These are phyloP conservation scores for Rosa rugosa DNA, from an alignment of 306 rosid genomes.

Conservation along the genomic window DNA sequence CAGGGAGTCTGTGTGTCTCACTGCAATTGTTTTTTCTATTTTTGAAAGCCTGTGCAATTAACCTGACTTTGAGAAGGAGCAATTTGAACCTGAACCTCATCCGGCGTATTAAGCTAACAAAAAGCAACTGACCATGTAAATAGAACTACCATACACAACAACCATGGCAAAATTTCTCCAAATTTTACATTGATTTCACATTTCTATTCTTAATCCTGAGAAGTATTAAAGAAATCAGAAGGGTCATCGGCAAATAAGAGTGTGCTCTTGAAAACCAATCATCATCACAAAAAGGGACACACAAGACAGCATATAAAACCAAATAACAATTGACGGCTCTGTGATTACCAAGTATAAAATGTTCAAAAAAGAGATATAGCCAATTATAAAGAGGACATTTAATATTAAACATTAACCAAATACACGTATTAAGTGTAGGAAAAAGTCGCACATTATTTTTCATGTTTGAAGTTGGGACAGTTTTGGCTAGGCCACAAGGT, in stretches of 20 bases:
- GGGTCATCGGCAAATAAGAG: background rate
- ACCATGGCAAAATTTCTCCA: background rate
- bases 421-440: background rate
- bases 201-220: background rate
- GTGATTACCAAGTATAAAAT: background rate
- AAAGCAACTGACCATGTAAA: background rate
- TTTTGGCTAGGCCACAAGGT: background rate
- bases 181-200: background rate
- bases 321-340: background rate
- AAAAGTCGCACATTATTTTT: constrained; percentile 10
- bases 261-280: background rate
- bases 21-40: background rate
- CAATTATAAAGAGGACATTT: background rate
- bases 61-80: background rate
- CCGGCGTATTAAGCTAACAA: background rate
- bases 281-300: background rate
- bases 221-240: background rate
- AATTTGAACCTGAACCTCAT: too few species aligned
- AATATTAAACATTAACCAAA: background rate
- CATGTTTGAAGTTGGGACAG: background rate
- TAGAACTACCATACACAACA: background rate
- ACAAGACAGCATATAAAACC: background rate
- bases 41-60: too few species aligned
- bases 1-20: too few species aligned
- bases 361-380: background rate